Base-by-base conservation (phyloP, 768 basidiomycete species). In the Chlorophyllum brunneum region DNA sequence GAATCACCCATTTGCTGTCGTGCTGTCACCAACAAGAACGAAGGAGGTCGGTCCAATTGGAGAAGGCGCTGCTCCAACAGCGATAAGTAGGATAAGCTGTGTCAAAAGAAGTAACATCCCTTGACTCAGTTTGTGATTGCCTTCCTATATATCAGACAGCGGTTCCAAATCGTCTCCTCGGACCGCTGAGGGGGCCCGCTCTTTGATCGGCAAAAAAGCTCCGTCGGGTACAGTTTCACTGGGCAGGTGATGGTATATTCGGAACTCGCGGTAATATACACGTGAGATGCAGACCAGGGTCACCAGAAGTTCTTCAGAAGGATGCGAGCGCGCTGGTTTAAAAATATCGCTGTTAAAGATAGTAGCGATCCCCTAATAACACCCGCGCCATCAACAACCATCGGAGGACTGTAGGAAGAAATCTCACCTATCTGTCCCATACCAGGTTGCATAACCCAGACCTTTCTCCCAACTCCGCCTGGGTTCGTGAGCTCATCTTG, bases 401-500 rank as follows among this genome's bases (percentile, higher is more conserved):
- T 30, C 20, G 23, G 16, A 48, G 23, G 37, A 27, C 41, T 6
- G 31, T 23, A 20, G 48, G 41, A 42, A 5, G n/a, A 45, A 13
- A 26, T 59, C 78, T 38, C 55, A 87, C 91, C 91, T 46, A 93
- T 92, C 49, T 91, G 88, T 0, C 92, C 92, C 81, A 94, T 85
- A 10, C 92, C 92, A 26, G 92, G 92, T 57, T 89, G 81, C 72
- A 93, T 83, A 11, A 87, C 74, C 86, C 91, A 93, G 11, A 86
- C 81, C 64, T 86, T 85, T 40, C 78, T 73, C 9, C 83, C 79
- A 51, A 74, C 70, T 22, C 76, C 77, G 51, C 74, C 66, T 3
- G 72, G 67, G 53, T 76, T 72, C 29, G 71, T 75, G n/a, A 53
- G 11, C 55, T 80, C 78, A 2, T 74, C 77, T 47, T 77, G 69